Base-by-base conservation (phyloP, 1,284 basidiomycete species). In the Papiliotrema terrestris region DNA sequence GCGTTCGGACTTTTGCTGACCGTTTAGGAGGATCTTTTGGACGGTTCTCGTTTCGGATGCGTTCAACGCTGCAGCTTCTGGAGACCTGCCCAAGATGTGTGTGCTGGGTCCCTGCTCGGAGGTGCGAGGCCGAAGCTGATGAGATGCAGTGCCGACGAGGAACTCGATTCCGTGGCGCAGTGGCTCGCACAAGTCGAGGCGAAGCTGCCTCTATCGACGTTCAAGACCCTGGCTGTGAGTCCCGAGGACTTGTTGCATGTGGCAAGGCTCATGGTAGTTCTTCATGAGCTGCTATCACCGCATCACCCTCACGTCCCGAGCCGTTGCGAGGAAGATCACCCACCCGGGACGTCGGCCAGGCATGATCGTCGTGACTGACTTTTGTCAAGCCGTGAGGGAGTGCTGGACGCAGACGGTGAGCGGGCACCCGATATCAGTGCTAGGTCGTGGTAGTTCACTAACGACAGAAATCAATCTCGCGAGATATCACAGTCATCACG, bases 11-110 rank as follows among this genome's bases (percentile, higher is more conserved):
- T 3, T 36, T 35, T 6, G 14, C 48, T 38, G 35, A 38, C 19
- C 8, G 38, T 19, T 14, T 35, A 67, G 67, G 32, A 58, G 68
- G 0, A 41, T 72, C 20, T 72, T 67, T 55, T 72, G 64, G 65
- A 63, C 62, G 2, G 51, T 66, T n/a, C 29, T 66, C 4, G 56
- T 72, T 5, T 51, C 59, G 1, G 71, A 72, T 53, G 55, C 66
- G 2, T 68, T 66, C 26, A 67, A 60, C 58, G 59, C 71, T 1
- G 66, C 66, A 0, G 58, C 55, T 2, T 55, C 63, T 6, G 66
- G 64, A 2, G 22, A 56, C 8, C 29, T 55, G 25, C 68, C 71
- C 2, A 65, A 56, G 41, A 58, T 72, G 70, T 71, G 29, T 50
- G 68, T 53, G 5, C 19, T 17, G 29, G 29, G 11, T 11, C 29